Evolutionary conservation across 108 stramenopile species (phyloP), one percentile per base, ranked within the genome.

Genomic region (Schizochytrium sp.): DNA sequence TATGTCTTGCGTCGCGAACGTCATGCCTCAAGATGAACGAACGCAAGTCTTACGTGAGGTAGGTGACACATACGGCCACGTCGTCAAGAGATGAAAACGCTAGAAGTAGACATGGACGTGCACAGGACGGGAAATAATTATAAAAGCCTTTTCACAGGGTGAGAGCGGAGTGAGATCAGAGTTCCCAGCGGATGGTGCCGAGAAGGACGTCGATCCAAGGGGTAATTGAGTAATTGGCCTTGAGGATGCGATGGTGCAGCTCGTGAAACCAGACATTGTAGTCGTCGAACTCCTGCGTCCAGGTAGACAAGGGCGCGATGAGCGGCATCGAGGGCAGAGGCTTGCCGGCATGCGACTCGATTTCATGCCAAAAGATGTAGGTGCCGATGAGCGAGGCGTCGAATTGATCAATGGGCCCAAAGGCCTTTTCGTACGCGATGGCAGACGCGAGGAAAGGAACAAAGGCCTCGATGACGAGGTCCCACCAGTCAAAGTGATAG

Each of bases 211-310:
- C 76, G 76, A 34, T 8, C 45, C 51, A 83, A 23, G 45, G 51
- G 14, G 76, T 53, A 5, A 83, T 83, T 43, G 76, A 83, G 23
- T 53, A 83, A 5, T 83, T 83, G 10, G 48, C 28, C 76, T 83
- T 83, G 51, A 83, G 76, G 12, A 23, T 12, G 51, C 51, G 45
- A 34, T 83, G 76, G 51, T 83, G 76, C 10, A 83, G n/a, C 76
- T 83, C 76, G 76, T 83, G 76, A 12, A 53, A 47, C 76, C 76
- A 83, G n/a, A 53, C 76, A 45, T 83, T 83, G 28, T 25, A 53
- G 51, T 83, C 76, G 51, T 83, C 76, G 25, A n/a, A 83, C 76
- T 83, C 28, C 28, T 83, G 76, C 12, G 48, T 53, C 76, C 76
- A 83, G 18, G 76, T 47, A 12, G 76, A 47, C n/a, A 83, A 45